phyloP scores from a whole-genome alignment of 352 stramenopile genomes.

The Phytopythium cucurbitacearum region DNA sequence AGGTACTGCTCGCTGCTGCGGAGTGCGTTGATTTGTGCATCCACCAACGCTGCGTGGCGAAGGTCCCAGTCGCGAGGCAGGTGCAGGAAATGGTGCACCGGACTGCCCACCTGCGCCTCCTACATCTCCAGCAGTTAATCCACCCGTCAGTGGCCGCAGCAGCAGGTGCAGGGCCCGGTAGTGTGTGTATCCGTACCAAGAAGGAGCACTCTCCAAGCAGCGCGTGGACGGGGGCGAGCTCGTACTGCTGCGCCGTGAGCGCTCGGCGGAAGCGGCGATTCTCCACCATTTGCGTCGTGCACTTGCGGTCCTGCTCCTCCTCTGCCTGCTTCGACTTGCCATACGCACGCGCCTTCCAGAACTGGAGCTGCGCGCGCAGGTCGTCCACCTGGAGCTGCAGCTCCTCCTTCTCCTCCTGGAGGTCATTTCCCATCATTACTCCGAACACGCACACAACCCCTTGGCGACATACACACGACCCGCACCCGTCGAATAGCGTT shows the following conservation, averaged over 20 bases:
- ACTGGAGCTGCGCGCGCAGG: slow-evolving; percentile 23
- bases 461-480: no score
- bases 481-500: no score
- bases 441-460: no score
- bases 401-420: slow-evolving; percentile 28
- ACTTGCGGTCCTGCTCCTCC: slow-evolving; percentile 12
- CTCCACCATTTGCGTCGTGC: slow-evolving; percentile 16
- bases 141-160: background rate
- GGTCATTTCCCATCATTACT: no score
- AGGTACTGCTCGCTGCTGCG: slow-evolving; percentile 21
- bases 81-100: slow-evolving; percentile 23
- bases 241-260: slow-evolving; percentile 22
- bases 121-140: slow-evolving; percentile 4
- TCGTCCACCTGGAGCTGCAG: slow-evolving; percentile 22
- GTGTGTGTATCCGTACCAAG: slow-evolving; percentile 12
- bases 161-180: background rate
- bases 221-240: slow-evolving; percentile 22
- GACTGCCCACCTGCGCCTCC: slow-evolving; percentile 27
- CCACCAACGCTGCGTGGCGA: slow-evolving; percentile 13
- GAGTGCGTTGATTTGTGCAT: slow-evolving; percentile 16
- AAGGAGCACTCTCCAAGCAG: slow-evolving; percentile 32
- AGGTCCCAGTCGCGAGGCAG: slow-evolving; percentile 17
- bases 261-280: slow-evolving; percentile 22
- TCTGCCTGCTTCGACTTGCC: slow-evolving; percentile 9
- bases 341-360: slow-evolving; percentile 16